These are phyloP conservation scores for Penicillium sp. DNA, from an alignment of 2,329 filamentous ascomycete species.

Conservation along the genomic window DNA sequence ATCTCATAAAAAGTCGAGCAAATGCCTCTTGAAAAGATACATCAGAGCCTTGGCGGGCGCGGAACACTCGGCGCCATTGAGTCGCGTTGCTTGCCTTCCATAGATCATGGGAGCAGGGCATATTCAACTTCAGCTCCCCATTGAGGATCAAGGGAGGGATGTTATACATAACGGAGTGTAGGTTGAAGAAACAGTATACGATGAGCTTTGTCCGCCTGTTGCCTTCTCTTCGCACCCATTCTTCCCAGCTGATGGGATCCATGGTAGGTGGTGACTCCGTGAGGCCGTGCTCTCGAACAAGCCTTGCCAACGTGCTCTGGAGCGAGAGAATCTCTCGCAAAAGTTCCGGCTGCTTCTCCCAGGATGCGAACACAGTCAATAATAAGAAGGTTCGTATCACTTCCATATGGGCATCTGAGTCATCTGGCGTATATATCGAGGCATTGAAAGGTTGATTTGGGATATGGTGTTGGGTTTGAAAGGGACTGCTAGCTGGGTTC, in stretches of 20 bases:
- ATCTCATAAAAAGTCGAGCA: constrained; percentile 44
- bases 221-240: constrained; percentile 56
- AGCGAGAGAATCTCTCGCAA: constrained; percentile 58
- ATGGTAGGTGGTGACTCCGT: constrained; percentile 30
- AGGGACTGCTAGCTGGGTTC: constrained; percentile 45
- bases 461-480: constrained; percentile 38
- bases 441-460: constrained; percentile 31
- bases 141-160: constrained; percentile 59
- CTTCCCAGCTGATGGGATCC: constrained; percentile 52
- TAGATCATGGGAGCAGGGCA: constrained; percentile 55
- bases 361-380: constrained; percentile 60
- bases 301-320: constrained; percentile 56
- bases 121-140: constrained; percentile 53
- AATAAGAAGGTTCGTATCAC: constrained; percentile 52
- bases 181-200: constrained; percentile 59
- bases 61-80: constrained; percentile 49
- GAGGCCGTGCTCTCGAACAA: constrained; percentile 56
- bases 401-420: constrained; percentile 50
- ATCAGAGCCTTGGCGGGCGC: constrained; percentile 34
- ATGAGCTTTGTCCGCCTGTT: constrained; percentile 57
- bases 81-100: constrained; percentile 55
- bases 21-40: constrained; percentile 48
- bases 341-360: constrained; percentile 58
- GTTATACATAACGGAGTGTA: constrained; percentile 63
- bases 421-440: constrained; percentile 38